A percentile compares a stretch with the other conserved stretches of the same genome.
Evolutionary conservation across 345 rosid genomes (phyloP).

Genomic region (Eucalyptus marginata): DNA sequence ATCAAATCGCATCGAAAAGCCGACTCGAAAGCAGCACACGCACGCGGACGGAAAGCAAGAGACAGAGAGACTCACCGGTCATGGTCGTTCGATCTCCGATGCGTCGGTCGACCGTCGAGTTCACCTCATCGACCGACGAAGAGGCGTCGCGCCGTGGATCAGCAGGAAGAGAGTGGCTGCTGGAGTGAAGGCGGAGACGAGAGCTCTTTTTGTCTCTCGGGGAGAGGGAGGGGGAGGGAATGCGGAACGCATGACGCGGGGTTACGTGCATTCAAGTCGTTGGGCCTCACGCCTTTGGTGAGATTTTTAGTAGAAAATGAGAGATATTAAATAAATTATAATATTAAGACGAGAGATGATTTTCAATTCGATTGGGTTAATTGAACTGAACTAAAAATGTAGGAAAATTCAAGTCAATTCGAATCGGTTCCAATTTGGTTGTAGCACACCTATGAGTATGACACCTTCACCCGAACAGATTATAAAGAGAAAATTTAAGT

Average conservation of each 20-base stretch:
- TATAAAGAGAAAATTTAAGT: too few relatives aligned
- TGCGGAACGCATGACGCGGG: background rate
- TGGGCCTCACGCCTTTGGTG: background rate
- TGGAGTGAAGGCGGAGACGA: background rate
- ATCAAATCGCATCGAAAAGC: background rate
- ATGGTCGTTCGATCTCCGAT: background rate
- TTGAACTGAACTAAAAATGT: fast-evolving
- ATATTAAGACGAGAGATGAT: too few relatives aligned
- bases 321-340: too few relatives aligned
- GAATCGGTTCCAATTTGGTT: too few relatives aligned
- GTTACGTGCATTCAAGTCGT: background rate
- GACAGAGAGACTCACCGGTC: background rate
- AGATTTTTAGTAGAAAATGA: too few relatives aligned
- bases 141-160: too few relatives aligned
- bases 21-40: background rate
- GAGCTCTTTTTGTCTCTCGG: background rate
- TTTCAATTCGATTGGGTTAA: too few relatives aligned
- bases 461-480: fast-evolving
- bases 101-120: background rate
- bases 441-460: too few relatives aligned
- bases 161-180: background rate
- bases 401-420: fast-evolving
- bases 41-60: background rate
- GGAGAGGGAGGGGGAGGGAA: background rate
- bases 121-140: background rate